These are phyloP conservation scores for Omphalotus guepiniiformis DNA, from an alignment of 768 basidiomycete genomes.

Conservation along the genomic window DNA sequence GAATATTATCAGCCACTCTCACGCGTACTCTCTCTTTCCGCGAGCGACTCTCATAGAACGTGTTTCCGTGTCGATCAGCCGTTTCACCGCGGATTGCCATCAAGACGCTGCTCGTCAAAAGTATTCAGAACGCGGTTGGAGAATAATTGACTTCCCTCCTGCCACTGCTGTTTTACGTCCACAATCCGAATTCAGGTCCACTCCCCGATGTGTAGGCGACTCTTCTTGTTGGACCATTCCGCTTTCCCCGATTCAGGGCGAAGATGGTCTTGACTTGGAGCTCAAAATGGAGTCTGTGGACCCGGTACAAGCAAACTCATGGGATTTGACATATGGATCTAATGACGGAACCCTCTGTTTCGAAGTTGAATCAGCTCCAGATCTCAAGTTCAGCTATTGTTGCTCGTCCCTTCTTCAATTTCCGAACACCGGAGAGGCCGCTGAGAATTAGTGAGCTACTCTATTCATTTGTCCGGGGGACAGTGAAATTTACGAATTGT, in stretches of 20 bases:
- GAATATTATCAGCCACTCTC: slow-evolving; percentile 39
- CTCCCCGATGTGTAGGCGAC: slow-evolving; percentile 29
- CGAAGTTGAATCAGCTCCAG: too few relatives aligned
- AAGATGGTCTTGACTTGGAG: not conserved
- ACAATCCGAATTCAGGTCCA: slow-evolving; percentile 15
- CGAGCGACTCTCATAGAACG: slow-evolving; percentile 31
- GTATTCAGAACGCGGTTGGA: slow-evolving; percentile 35
- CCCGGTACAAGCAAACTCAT: slow-evolving; percentile 1
- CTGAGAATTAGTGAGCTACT: too few relatives aligned
- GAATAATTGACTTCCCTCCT: slow-evolving; percentile 11
- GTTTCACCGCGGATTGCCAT: slow-evolving; percentile 11
- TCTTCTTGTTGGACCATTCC: slow-evolving; percentile 25
- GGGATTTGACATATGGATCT: too few relatives aligned
- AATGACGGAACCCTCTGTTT: too few relatives aligned
- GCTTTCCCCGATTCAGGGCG: slow-evolving; percentile 12
- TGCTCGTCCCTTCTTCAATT: too few relatives aligned
- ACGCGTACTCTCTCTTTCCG: slow-evolving; percentile 40
- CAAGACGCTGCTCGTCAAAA: slow-evolving; percentile 21
- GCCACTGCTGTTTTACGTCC: not conserved
- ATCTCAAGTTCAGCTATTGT: too few relatives aligned
- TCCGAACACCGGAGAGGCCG: too few relatives aligned
- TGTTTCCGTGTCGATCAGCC: slow-evolving; percentile 2
- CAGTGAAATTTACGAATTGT: too few relatives aligned
- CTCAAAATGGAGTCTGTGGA: not conserved
- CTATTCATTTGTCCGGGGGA: too few relatives aligned